A percentile compares a stretch with the other conserved stretches of the same genome.
phyloP scores from a whole-genome alignment of 2,329 filamentous ascomycete species.

The Botrytis fragariae region DNA sequence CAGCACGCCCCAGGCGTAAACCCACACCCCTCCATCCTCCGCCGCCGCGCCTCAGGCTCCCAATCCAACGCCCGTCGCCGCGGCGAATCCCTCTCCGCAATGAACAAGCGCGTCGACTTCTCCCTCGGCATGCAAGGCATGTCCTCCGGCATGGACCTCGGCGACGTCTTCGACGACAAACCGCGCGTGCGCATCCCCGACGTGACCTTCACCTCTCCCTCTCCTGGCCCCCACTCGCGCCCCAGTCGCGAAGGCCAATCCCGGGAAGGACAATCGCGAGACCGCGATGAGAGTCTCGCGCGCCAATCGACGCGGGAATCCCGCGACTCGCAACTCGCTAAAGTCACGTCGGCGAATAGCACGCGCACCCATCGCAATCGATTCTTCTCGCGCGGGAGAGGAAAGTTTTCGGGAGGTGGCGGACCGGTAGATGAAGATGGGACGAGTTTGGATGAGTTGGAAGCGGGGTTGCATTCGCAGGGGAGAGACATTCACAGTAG shows the following conservation, averaged over 20 bases:
- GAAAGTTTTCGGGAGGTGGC: slow-evolving; percentile 28
- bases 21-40: slow-evolving; percentile 53
- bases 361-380: slow-evolving; percentile 54
- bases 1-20: slow-evolving; percentile 25
- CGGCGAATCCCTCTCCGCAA: slow-evolving; percentile 55
- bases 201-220: slow-evolving; percentile 35
- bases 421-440: slow-evolving; percentile 24
- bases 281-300: slow-evolving; percentile 25
- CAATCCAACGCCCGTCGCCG: slow-evolving; percentile 45
- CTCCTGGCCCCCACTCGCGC: slow-evolving; percentile 29
- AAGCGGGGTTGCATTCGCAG: slow-evolving; percentile 29
- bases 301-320: slow-evolving; percentile 28
- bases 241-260: neutral
- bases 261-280: neutral
- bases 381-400: slow-evolving; percentile 51
- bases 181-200: slow-evolving; percentile 35
- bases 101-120: slow-evolving; percentile 66
- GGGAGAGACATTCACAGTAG: slow-evolving; percentile 40
- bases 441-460: slow-evolving; percentile 34
- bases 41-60: slow-evolving; percentile 44
- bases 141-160: slow-evolving; percentile 55
- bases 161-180: slow-evolving; percentile 62
- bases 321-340: slow-evolving; percentile 30
- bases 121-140: slow-evolving; percentile 64
- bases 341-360: slow-evolving; percentile 37